phyloP scores from a whole-genome alignment of 345 rosid genomes.

The Salix suchowensis region DNA sequence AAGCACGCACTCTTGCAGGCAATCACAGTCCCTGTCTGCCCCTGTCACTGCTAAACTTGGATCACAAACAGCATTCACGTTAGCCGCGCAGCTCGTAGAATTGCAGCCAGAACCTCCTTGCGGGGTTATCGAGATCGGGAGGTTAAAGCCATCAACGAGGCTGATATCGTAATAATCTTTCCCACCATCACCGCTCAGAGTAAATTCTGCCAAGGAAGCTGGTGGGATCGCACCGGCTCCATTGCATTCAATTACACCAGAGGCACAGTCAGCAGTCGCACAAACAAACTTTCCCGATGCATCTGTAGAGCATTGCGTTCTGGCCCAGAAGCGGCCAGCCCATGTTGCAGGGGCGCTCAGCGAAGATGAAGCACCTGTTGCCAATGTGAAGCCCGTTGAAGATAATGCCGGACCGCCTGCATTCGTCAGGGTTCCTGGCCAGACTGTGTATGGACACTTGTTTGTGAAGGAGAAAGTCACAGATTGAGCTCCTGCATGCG shows the following conservation, averaged over 20 bases:
- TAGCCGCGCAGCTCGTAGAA: too few species aligned
- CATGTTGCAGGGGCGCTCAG: slow-evolving; percentile 31
- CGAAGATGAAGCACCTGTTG: slow-evolving; percentile 16
- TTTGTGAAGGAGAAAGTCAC: neutral
- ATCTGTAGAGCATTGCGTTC: slow-evolving; percentile 37
- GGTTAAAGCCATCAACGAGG: too few species aligned
- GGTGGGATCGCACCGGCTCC: slow-evolving; percentile 40
- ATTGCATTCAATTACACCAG: slow-evolving; percentile 24
- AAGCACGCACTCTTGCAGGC: too few species aligned
- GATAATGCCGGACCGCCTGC: neutral
- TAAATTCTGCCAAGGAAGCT: too few species aligned
- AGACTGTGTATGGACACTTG: neutral
- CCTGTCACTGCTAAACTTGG: too few species aligned
- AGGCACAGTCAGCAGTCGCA: slow-evolving; percentile 40
- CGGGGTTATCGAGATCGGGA: too few species aligned
- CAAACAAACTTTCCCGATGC: slow-evolving; percentile 32
- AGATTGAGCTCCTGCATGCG: neutral
- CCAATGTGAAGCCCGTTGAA: slow-evolving; percentile 35
- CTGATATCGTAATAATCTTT: too few species aligned
- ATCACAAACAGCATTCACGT: too few species aligned
- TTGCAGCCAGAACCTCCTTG: too few species aligned
- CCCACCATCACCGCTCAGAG: too few species aligned
- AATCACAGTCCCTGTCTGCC: too few species aligned
- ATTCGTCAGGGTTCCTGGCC: neutral
- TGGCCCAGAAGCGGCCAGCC: slow-evolving; percentile 54